Evolutionary conservation across 192 early-diverging fungal genomes (phyloP), one percentile per base, ranked within the genome.

Genomic region (Backusella luteola): DNA sequence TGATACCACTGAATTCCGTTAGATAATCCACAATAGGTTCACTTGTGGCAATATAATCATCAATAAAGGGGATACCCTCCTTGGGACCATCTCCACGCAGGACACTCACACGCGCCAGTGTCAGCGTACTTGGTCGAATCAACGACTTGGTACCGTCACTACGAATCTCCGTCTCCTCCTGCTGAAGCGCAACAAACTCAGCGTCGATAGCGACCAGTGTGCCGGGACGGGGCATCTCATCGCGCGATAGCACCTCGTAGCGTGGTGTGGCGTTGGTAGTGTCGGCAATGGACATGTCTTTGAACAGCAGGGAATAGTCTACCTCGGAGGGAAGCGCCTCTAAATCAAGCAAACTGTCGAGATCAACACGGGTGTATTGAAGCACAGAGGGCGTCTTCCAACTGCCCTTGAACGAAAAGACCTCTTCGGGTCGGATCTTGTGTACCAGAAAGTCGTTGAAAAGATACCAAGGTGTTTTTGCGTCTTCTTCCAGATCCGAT

Each of bases 361-460:
- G 15, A 72, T 92, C 91, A 19, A 90, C 77, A 21, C 86, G 85
- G 35, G 83, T 86, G 79, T 93, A 96, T 73, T 93, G 87, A 15
- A 96, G 71, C 4, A 93, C 87, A 4, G 90, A 80, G 8, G 94
- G 94, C 4, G 84, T 81, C 90, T 88, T 89, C 89, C 89, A 90
- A 17, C 71, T 66, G 9, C 81, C 75, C 71, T 87, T 83, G 79
- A 91, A 94, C 26, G 84, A 83, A 11, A 86, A 76, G 15, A 89
- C 89, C 68, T 96, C 94, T 36, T 81, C 77, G n/a, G 88, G 87
- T 19, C 86, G 79, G 2, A 95, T 88, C 5, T 87, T 86, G 69
- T 94, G 92, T 1, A 98, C 98, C 46, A 95, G 84, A 79, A 99
- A 99, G 84, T 98, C 97, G 80, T 99, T 99, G 80, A 99, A 97